Percentiles rank a stretch among this genome's conserved stretches.
phyloP scores from a whole-genome alignment of 2,329 filamentous ascomycete genomes.

The Tolypocladium endophyticum region DNA sequence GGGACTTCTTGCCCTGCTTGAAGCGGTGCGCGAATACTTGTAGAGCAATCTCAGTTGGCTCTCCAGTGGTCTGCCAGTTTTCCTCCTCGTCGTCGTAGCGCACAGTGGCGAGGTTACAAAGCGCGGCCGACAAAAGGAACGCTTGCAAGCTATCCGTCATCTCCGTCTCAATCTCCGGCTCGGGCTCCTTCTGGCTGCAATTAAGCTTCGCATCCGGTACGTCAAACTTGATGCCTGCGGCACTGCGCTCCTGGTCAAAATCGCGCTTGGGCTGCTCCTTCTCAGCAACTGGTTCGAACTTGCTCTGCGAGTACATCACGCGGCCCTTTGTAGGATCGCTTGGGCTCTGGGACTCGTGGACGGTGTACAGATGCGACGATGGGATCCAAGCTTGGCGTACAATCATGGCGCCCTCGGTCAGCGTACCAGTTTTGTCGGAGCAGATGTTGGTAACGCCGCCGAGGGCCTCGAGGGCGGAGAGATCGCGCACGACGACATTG shows the following conservation, averaged over 20 bases:
- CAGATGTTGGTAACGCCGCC: constrained; percentile 65
- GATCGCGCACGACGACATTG: constrained; percentile 54
- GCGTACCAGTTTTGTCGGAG: constrained; percentile 63
- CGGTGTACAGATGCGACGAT: constrained; percentile 42
- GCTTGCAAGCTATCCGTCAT: constrained; percentile 39
- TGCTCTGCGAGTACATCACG: constrained; percentile 33
- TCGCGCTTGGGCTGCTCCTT: constrained; percentile 37
- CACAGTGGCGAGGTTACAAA: constrained; percentile 56
- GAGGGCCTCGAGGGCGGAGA: constrained; percentile 58
- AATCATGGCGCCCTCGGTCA: constrained; percentile 61
- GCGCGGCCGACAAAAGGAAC: constrained; percentile 45
- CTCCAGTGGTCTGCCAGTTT: constrained; percentile 56
- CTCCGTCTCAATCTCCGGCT: constrained; percentile 26
- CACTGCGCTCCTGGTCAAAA: constrained; percentile 48
- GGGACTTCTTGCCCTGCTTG: constrained; percentile 41
- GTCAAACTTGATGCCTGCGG: constrained; percentile 51
- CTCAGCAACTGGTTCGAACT: constrained; percentile 20
- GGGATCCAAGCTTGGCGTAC: constrained; percentile 58
- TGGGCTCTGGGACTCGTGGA: constrained; percentile 51
- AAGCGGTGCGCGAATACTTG: constrained; percentile 67
- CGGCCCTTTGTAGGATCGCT: constrained; percentile 49
- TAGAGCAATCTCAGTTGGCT: constrained; percentile 67
- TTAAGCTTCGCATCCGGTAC: constrained; percentile 47
- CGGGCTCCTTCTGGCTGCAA: constrained; percentile 18
- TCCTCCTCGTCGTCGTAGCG: constrained; percentile 41